phyloP scores from a whole-genome alignment of 495 filamentous ascomycete genomes.

The Neurospora sp. region DNA sequence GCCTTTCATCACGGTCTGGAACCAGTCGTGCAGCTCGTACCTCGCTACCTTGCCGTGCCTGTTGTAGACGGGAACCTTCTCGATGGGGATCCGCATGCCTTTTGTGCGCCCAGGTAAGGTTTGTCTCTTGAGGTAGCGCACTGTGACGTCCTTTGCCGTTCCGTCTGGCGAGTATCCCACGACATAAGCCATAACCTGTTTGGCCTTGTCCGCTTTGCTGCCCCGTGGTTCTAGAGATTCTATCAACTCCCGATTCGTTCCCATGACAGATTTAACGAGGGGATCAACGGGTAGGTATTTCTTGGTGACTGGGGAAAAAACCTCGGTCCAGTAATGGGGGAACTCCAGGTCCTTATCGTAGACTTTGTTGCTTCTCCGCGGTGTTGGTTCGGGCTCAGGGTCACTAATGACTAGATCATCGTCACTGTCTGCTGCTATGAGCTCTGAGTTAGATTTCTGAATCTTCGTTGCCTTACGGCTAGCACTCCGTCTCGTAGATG shows the following conservation, averaged over 20 bases:
- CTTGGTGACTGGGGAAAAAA: constrained; percentile 67
- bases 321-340: constrained; percentile 91
- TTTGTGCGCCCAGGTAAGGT: constrained; percentile 86
- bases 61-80: constrained; percentile 72
- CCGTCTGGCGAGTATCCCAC: constrained; percentile 76
- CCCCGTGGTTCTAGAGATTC: constrained; percentile 75
- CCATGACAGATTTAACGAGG: constrained; percentile 56
- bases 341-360: constrained; percentile 66
- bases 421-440: constrained; percentile 27
- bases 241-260: constrained; percentile 57
- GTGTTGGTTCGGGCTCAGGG: constrained; percentile 8
- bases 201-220: constrained; percentile 66
- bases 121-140: constrained; percentile 77
- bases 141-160: constrained; percentile 90
- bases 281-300: constrained; percentile 72
- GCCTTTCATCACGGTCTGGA: constrained; percentile 59
- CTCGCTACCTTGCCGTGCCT: constrained; percentile 57
- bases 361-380: constrained; percentile 18
- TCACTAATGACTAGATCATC: constrained; percentile 31
- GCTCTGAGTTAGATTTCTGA: constrained; percentile 27
- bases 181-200: constrained; percentile 88
- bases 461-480: constrained; percentile 32
- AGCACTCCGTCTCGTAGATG: constrained; percentile 25
- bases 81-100: constrained; percentile 62
- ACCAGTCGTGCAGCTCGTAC: constrained; percentile 77